Percentiles rank a stretch among this genome's conserved stretches.
phyloP scores from a whole-genome alignment of 2,329 filamentous ascomycete genomes.

The Cyclaneusma minus region DNA sequence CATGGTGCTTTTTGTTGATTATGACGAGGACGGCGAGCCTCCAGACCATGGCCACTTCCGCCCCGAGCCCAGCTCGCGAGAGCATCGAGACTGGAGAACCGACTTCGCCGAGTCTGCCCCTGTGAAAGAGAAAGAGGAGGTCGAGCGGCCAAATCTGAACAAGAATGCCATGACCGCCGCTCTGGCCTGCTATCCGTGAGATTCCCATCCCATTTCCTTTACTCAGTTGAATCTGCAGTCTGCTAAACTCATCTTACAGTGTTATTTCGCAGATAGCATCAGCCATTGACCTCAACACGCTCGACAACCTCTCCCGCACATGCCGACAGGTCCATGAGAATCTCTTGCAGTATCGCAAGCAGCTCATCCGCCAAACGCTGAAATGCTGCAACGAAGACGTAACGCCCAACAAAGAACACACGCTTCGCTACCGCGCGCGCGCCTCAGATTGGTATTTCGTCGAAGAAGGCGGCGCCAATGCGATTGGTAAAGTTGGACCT shows the following conservation, averaged over 20 bases:
- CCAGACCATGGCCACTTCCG: slow-evolving; percentile 5
- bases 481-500: slow-evolving; percentile 52
- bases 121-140: background rate
- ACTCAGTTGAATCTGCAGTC: slow-evolving; percentile 4
- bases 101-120: background rate
- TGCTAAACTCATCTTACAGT: slow-evolving; percentile 28
- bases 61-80: slow-evolving; percentile 9
- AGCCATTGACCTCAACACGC: slow-evolving; percentile 71
- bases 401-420: slow-evolving; percentile 36
- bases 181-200: slow-evolving; percentile 55
- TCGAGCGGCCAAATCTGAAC: slow-evolving; percentile 28
- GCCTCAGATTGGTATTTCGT: slow-evolving; percentile 45
- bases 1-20: slow-evolving; percentile 19
- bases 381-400: slow-evolving; percentile 61
- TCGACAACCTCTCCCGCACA: slow-evolving; percentile 69
- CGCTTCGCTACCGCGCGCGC: slow-evolving; percentile 39
- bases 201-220: slow-evolving; percentile 20
- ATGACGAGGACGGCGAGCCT: slow-evolving; percentile 14
- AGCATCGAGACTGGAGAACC: slow-evolving; percentile 3
- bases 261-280: slow-evolving; percentile 62
- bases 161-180: slow-evolving; percentile 43
- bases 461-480: slow-evolving; percentile 33
- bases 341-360: slow-evolving; percentile 62
- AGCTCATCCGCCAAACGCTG: slow-evolving; percentile 60
- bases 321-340: slow-evolving; percentile 67